Conservation (phyloP, 345 rosid species). For the Toxicodendron radicans region DNA sequence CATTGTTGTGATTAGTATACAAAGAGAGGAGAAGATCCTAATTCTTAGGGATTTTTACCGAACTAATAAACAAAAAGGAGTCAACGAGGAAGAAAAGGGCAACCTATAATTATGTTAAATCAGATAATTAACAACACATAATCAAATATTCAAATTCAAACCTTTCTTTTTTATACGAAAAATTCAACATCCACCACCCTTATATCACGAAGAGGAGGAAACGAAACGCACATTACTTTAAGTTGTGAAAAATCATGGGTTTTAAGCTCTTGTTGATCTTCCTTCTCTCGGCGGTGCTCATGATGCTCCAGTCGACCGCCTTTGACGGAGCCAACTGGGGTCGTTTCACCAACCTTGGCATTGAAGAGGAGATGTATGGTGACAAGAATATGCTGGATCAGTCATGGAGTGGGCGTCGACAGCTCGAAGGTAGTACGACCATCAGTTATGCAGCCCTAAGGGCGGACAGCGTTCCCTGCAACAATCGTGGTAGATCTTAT, state of each 20-base stretch:
- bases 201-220: conserved; percentile 10
- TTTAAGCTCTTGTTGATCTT: conserved; percentile 27
- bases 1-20: no score
- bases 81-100: conserved; percentile 14
- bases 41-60: no score
- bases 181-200: conserved; percentile 23
- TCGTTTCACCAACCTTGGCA: no score
- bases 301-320: conserved; percentile 26
- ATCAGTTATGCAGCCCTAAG: no score
- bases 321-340: conserved; percentile 13
- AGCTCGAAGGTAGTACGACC: background rate
- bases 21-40: no score
- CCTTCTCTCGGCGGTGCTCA: conserved; percentile 31
- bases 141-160: conserved; percentile 4
- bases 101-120: conserved; percentile 1
- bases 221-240: no score
- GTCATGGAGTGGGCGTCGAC: background rate
- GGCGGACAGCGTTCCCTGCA: no score
- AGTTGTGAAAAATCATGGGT: background rate
- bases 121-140: conserved; percentile 30
- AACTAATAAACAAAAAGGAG: background rate
- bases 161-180: conserved; percentile 25
- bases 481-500: no score
- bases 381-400: no score
- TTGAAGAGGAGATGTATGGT: background rate